Base-by-base conservation (phyloP, 768 basidiomycete genomes). In the Suillus clintonianus region DNA sequence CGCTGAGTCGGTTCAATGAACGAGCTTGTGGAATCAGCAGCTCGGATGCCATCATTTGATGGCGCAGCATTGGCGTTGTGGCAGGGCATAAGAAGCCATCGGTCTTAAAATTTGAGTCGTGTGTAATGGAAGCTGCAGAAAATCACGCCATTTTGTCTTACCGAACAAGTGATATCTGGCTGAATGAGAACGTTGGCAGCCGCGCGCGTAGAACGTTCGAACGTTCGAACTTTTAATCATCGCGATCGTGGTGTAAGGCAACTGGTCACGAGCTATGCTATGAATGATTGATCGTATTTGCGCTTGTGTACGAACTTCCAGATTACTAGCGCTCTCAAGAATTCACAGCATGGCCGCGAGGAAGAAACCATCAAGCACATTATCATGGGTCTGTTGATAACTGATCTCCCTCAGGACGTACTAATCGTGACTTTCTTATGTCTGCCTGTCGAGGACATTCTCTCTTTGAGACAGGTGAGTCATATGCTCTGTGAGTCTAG, bases 391-490 rank as follows among this genome's bases (percentile, higher is more conserved):
- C 63, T 69, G 55, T 39, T 60, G 36, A 53, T 83, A 45, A 68
- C 78, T 13, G 67, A 50, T 53, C 71, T 84, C 24, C 83, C 83
- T 22, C 76, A 77, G 55, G 84, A 86, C 65, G 67, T 86, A n/a
- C 74, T 82, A 42, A 67, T 85, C 17, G 67, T 73, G 45, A 73
- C 85, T 36, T 71, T 74, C 45, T 50, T 71, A 0, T 63, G 72
- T 57, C 65, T 84, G 2, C 59, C 65, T 0, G 74, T 81, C 11
- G 70, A 72, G 62, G 83, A 85, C 62, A 62, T 87, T 6, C 77
- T 88, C 19, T 69, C 76, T 15, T 69, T 86, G 43, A 81, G 79
- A 65, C 84, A 85, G 80, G 85, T 81, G 68, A 68, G 73, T 71
- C 34, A 45, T 50, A 47, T 19, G 27, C 14, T 59, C 50, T 42